phyloP scores from a whole-genome alignment of 768 basidiomycete species.

The Psilocybe azurescens region DNA sequence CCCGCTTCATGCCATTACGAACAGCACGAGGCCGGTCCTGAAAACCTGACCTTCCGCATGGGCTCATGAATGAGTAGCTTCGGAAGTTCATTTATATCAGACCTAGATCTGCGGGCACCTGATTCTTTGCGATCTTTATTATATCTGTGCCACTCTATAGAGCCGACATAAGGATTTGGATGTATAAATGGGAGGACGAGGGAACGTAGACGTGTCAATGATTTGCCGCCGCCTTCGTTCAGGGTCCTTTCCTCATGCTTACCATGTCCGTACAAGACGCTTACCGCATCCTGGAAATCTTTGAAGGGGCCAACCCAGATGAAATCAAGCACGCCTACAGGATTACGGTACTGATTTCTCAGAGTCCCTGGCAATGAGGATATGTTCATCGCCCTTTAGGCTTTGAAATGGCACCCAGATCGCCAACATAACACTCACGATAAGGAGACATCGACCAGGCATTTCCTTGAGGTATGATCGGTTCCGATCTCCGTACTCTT shows the following conservation, averaged over 20 bases:
- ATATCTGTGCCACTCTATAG: constrained; percentile 6
- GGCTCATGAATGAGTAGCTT: constrained; percentile 17
- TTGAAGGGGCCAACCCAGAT: constrained; percentile 49
- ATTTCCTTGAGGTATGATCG: constrained; percentile 59
- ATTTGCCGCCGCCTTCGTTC: constrained; percentile 16
- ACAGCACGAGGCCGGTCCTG: constrained; percentile 24
- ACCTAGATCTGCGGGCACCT: constrained; percentile 13
- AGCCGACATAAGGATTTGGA: constrained; percentile 10
- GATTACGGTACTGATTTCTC: constrained; percentile 50
- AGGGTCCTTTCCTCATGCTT: constrained; percentile 23
- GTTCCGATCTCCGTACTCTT: constrained; percentile 17
- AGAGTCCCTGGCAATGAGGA: constrained; percentile 26
- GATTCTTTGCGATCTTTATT: constrained; percentile 9
- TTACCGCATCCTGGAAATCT: constrained; percentile 52
- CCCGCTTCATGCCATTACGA: constrained; percentile 18
- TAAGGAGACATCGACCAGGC: constrained; percentile 56
- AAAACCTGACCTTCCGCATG: constrained; percentile 21
- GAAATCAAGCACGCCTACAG: constrained; percentile 67
- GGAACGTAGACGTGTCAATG: constrained; percentile 20
- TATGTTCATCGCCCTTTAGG: constrained; percentile 38
- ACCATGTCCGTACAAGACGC: constrained; percentile 42
- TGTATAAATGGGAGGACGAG: constrained; percentile 28
- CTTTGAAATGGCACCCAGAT: constrained; percentile 73
- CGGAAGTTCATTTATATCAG: constrained; percentile 18
- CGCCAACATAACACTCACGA: constrained; percentile 53